phyloP scores from a whole-genome alignment of 129 eudicot species.

The Flaveria trinervia region DNA sequence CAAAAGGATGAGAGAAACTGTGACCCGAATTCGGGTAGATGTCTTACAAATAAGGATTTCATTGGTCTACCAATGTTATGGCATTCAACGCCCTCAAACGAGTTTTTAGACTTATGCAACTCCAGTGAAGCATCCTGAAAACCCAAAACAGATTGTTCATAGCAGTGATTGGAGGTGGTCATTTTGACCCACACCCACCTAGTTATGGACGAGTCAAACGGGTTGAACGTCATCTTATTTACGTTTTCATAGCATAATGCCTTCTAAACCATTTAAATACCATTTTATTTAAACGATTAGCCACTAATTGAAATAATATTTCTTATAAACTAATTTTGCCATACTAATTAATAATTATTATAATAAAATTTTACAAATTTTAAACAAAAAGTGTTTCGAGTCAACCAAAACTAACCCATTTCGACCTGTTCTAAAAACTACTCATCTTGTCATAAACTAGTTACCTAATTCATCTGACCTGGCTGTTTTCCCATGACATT shows the following conservation, averaged over 20 bases:
- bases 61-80: slow-evolving; percentile 74
- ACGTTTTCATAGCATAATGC: not conserved
- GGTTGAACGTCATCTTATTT: not conserved
- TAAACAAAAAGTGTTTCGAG: not conserved
- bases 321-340: not conserved
- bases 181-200: not conserved
- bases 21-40: not conserved
- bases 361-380: not conserved
- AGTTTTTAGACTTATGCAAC: slow-evolving; percentile 45
- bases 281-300: not conserved
- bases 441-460: not conserved
- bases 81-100: slow-evolving; percentile 49
- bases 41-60: slow-evolving; percentile 61
- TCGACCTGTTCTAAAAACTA: not conserved
- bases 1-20: not conserved
- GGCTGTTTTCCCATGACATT: not conserved
- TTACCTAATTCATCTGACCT: not conserved
- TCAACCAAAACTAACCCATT: not conserved
- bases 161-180: not conserved
- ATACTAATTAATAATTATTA: not conserved
- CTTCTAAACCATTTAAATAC: not conserved
- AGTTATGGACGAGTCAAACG: not conserved
- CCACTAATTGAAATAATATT: not conserved
- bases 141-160: slow-evolving; percentile 6
- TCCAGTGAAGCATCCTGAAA: slow-evolving; percentile 81